Base-by-base conservation (phyloP, 352 stramenopile species). In the Paralagenidium karlingii region DNA sequence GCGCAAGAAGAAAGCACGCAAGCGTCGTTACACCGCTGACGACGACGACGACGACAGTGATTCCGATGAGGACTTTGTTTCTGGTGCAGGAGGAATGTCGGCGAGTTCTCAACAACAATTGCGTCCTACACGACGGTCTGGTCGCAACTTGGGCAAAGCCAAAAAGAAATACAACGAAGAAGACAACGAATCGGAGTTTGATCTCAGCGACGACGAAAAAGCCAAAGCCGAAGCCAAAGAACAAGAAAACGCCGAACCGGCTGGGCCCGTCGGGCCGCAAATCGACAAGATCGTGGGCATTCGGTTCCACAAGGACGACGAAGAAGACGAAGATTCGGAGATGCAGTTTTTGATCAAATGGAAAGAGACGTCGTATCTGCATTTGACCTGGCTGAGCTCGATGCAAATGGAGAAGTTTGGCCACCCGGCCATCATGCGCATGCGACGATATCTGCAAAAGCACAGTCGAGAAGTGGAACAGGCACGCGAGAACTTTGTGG, bases 291-390 rank as follows among this genome's bases (percentile, higher is more conserved):
- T 98, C 45, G 63, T 98, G 18, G 87, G 81, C 15, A 62, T 91
- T 19, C 74, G 76, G 5, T 90, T 91, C 46, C 62, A 76, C 54
- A 88, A 86, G 34, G 60, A 67, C 8, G 49, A 74, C 18, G 49
- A 56, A 13, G 73, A 88, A 3, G 62, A 84, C 6, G 56, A 55
- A 15, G 40, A 60, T 33, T 30, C 26, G 34, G 40, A 54, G 47
- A 96, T 98, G 69, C 67, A 96, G 58, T 99, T 98, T 47, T 58
- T 99, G 21, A 94, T 99, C 42, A 99, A 99, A 69, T 99, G 97
- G 97, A 88, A 96, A 38, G 86, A 96, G 29, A 65, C 96, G 43
- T 96, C 81, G 21, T 98, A 98, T 57, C 63, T 99, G 24, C 96
- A 99, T 63, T 77, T 96, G 40, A 98, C 80, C 18, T 99, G 97